A percentile compares a stretch with the other conserved stretches of the same genome.
phyloP scores from a whole-genome alignment of 140 eudicot genomes.

The Erigeron philadelphicus region DNA sequence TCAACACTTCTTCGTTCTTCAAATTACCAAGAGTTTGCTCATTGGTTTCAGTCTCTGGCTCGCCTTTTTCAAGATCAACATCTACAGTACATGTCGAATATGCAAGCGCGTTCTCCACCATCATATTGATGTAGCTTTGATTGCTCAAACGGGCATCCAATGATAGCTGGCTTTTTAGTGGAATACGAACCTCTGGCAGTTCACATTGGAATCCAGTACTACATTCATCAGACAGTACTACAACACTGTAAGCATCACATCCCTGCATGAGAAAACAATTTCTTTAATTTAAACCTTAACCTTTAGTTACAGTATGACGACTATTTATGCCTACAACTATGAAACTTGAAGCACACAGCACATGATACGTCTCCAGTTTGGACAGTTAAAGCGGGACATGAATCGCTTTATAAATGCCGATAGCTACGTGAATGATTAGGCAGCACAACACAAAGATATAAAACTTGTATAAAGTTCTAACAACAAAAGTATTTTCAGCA shows the following conservation, averaged over 20 bases:
- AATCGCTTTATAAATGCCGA: neutral
- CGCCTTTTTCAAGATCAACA: slow-evolving; percentile 61
- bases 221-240: slow-evolving; percentile 53
- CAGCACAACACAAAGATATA: neutral
- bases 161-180: slow-evolving; percentile 46
- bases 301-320: neutral
- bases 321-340: neutral
- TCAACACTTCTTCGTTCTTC: slow-evolving; percentile 40
- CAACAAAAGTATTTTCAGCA: neutral
- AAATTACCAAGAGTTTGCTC: slow-evolving; percentile 31
- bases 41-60: slow-evolving; percentile 35
- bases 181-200: slow-evolving; percentile 33
- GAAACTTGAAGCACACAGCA: neutral
- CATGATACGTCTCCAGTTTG: neutral
- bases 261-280: slow-evolving; percentile 34
- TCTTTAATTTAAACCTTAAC: slow-evolving; percentile 5
- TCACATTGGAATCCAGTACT: slow-evolving; percentile 29
- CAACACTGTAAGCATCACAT: slow-evolving; percentile 47
- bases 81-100: slow-evolving; percentile 42
- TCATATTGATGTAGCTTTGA: slow-evolving; percentile 44
- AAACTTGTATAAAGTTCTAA: neutral
- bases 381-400: neutral
- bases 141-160: slow-evolving; percentile 35
- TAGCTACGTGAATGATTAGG: neutral
- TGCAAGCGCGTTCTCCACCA: slow-evolving; percentile 40